Evolutionary conservation across 2,329 filamentous ascomycete genomes (phyloP), one percentile per base, ranked within the genome.

Genomic region (Coniochaeta sp.): DNA sequence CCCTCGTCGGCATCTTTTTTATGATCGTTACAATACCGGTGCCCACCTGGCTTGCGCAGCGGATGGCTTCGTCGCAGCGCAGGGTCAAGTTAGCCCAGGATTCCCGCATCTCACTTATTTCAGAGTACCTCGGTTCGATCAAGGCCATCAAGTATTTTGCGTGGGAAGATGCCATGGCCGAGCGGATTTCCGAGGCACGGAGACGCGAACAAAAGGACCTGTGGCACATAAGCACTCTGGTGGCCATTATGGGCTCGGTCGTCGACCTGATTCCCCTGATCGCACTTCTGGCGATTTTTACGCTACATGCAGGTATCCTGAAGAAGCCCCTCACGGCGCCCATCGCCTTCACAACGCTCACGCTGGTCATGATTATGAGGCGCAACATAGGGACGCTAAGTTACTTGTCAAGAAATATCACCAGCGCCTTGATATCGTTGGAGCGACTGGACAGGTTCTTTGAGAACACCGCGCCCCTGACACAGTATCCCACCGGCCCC

Each of bases 111-210:
- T 84, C 82, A 1, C 75, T 82, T 22, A 78, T 85, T 19, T 80
- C 81, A 1, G 83, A 86, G 65, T 85, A 84, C 64, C 74, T 86
- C 28, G 72, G 77, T 28, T 83, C 82, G 8, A 84, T 86, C 60
- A 77, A 80, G 12, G 81, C 80, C 17, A 79, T 86, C 70, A 86
- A 86, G 65, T 85, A 84, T 64, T 85, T 86, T 67, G 80, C 80
- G 2, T 86, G 83, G 83, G 83, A 86, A 65, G 74, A 77, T 19
- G 75, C 79, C 34, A 78, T 83, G 62, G 75, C 78, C 12, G 72
- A 77, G n/a, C 78, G 76, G 57, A 79, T 86, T 60, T 75, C 81
- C 32, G 71, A 75, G 4, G 75, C 81, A 12, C 79, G 83, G 2
- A 67, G 71, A 16, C 71, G 74, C 1, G 83, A 86, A 66, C 82